Evolutionary conservation across 257 asterid genomes (phyloP).

Genomic region (Thymus mandschuricus): DNA sequence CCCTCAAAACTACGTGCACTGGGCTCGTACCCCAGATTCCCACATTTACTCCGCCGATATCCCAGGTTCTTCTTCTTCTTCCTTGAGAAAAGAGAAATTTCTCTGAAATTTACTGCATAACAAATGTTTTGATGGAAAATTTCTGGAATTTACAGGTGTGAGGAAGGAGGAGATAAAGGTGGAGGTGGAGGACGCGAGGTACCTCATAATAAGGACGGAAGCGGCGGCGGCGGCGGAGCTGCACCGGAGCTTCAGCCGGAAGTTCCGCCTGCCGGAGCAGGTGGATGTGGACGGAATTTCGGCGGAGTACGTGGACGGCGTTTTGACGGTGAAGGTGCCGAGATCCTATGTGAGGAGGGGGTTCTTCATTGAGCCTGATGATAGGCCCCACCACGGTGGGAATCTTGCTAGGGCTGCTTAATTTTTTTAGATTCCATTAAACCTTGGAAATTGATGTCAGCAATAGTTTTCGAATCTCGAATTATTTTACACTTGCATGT

Average conservation of each 20-base stretch:
- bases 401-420: conserved; percentile 75
- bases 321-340: conserved; percentile 1
- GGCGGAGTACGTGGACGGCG: conserved; percentile 52
- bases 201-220: conserved; percentile 59
- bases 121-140: not conserved
- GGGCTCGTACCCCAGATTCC: conserved; percentile 71
- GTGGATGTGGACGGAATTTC: conserved; percentile 62
- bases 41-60: conserved; percentile 72
- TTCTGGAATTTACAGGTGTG: conserved; percentile 46
- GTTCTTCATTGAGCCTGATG: not conserved
- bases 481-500: too few relatives aligned
- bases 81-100: not conserved
- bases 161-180: conserved; percentile 72
- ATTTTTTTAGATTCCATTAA: not conserved
- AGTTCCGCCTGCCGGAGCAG: conserved; percentile 66
- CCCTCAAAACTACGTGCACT: conserved; percentile 65
- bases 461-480: too few relatives aligned
- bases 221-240: conserved; percentile 29
- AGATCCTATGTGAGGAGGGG: not conserved
- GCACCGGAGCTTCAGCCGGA: conserved; percentile 50
- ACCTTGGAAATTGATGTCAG: too few relatives aligned
- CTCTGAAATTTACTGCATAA: not conserved
- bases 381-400: conserved; percentile 28
- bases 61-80: conserved; percentile 49
- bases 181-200: conserved; percentile 68